phyloP scores from a whole-genome alignment of 1,139 yeast genomes.

The Kodamaea sp. region DNA sequence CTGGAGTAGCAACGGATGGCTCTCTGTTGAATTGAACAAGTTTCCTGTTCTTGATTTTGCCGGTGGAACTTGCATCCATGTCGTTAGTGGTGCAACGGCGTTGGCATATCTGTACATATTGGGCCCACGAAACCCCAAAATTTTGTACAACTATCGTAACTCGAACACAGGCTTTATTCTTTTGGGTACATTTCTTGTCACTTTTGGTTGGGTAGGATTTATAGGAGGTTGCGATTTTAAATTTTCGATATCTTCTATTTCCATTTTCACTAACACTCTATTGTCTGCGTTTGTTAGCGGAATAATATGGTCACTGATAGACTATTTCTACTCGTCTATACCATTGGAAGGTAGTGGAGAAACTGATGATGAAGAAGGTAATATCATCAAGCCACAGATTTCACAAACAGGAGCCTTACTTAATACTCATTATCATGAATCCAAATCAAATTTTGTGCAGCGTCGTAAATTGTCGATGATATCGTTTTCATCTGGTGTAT shows the following conservation, averaged over 20 bases:
- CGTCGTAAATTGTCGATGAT: constrained; percentile 37
- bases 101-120: constrained; percentile 56
- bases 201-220: constrained; percentile 46
- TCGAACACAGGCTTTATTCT: constrained; percentile 43
- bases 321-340: constrained; percentile 37
- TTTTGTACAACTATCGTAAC: constrained; percentile 35
- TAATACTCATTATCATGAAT: constrained; percentile 20
- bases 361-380: neutral
- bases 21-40: constrained; percentile 34
- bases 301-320: constrained; percentile 37
- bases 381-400: constrained; percentile 4
- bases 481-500: constrained; percentile 41
- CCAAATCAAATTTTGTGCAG: constrained; percentile 17
- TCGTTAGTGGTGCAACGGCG: constrained; percentile 57
- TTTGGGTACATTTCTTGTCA: constrained; percentile 47
- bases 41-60: constrained; percentile 60
- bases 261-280: constrained; percentile 34
- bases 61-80: constrained; percentile 63
- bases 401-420: constrained; percentile 21
- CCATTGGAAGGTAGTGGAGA: constrained; percentile 28
- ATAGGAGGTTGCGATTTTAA: constrained; percentile 43
- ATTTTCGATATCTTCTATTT: constrained; percentile 33
- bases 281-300: constrained; percentile 37
- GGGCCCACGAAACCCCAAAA: constrained; percentile 49
- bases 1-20: constrained; percentile 62